phyloP scores from a whole-genome alignment of 257 asterid genomes.

The Parsonsia alboflavescens region DNA sequence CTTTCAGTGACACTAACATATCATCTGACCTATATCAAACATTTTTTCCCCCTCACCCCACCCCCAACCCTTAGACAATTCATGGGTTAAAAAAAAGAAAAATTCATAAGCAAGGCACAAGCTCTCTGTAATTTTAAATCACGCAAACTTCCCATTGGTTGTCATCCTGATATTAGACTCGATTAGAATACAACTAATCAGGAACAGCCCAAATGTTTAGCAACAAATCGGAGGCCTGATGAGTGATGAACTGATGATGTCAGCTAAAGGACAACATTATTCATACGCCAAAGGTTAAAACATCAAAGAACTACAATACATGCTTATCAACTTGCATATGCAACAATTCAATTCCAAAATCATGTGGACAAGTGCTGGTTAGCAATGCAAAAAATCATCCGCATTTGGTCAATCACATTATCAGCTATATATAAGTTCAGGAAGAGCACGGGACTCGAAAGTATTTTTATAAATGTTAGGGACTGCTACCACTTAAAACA shows the following conservation, averaged over 20 bases:
- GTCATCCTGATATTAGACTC: neutral
- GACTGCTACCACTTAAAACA: neutral
- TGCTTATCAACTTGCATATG: neutral
- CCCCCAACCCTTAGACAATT: neutral
- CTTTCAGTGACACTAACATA: neutral
- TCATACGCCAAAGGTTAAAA: too few species aligned
- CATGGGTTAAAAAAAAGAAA: neutral
- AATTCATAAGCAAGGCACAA: neutral
- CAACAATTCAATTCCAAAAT: neutral
- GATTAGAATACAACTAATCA: neutral
- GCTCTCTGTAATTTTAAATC: neutral
- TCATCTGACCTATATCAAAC: neutral
- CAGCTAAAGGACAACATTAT: neutral
- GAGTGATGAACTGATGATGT: neutral
- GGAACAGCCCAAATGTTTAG: neutral
- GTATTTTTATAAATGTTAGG: neutral
- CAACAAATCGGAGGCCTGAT: neutral
- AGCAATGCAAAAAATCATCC: neutral
- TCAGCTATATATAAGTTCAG: neutral
- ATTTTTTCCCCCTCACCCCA: too few species aligned
- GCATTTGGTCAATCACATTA: neutral
- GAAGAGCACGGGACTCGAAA: neutral
- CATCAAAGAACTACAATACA: neutral
- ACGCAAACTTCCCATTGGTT: neutral
- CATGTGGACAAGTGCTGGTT: neutral